Conservation (phyloP, 306 rosid species). For the Cercis canadensis region DNA sequence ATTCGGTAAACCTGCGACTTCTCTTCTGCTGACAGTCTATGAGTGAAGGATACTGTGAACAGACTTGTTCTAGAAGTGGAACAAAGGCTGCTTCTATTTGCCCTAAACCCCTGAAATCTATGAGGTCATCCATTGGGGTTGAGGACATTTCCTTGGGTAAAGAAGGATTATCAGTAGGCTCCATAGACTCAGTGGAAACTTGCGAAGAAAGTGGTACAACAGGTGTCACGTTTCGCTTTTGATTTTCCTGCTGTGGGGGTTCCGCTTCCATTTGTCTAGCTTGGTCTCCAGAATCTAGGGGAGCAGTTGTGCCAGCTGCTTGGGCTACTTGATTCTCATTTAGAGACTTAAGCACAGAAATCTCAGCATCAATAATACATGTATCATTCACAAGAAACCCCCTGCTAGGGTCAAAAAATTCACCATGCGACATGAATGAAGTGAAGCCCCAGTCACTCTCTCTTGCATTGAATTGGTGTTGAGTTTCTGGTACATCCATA, state of each 20-base stretch:
- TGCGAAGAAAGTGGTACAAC: neutral
- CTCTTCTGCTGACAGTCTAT: neutral
- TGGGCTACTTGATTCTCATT: neutral
- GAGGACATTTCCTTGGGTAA: neutral
- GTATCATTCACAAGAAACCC: slow-evolving; percentile 64
- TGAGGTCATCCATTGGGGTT: neutral
- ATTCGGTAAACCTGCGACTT: neutral
- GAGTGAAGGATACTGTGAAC: neutral
- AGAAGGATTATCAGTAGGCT: neutral
- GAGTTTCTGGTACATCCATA: slow-evolving; percentile 53
- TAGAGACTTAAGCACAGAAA: slow-evolving; percentile 38
- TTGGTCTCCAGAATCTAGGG: neutral
- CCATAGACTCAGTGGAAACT: neutral
- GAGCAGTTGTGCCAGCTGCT: neutral
- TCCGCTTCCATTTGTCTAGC: neutral
- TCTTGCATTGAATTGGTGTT: slow-evolving; percentile 64
- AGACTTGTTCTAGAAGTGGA: neutral
- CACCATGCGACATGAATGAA: slow-evolving; percentile 66
- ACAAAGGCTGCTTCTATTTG: neutral
- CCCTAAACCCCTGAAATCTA: neutral
- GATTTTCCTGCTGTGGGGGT: neutral
- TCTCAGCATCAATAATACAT: slow-evolving; percentile 62
- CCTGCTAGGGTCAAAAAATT: slow-evolving; percentile 54
- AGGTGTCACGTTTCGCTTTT: neutral
- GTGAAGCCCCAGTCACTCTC: slow-evolving; percentile 78